phyloP scores from a whole-genome alignment of 805 yeast genomes.

The Wickerhamomyces bovis region DNA sequence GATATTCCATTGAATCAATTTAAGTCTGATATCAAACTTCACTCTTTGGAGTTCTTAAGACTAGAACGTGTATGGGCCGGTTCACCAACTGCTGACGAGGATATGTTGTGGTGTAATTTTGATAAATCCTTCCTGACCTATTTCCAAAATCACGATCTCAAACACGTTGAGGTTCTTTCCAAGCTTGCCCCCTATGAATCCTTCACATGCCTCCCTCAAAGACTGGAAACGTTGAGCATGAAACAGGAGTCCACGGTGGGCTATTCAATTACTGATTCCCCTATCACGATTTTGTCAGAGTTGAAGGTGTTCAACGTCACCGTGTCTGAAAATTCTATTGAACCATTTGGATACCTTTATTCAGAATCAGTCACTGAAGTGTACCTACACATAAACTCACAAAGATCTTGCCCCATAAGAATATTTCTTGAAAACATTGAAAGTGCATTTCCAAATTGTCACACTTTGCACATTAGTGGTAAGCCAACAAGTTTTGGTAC shows the following conservation, averaged over 20 bases:
- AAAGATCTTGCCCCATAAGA: neutral
- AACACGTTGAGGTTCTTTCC: neutral
- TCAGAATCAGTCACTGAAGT: neutral
- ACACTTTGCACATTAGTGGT: neutral
- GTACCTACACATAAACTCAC: neutral
- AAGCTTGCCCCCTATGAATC: neutral
- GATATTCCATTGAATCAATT: neutral
- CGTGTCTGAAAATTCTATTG: neutral
- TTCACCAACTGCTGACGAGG: neutral
- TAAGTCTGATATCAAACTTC: neutral
- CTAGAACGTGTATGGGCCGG: neutral
- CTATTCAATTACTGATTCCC: neutral
- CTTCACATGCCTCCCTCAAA: neutral
- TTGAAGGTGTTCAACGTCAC: neutral
- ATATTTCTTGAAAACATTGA: neutral
- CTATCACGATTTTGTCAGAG: neutral
- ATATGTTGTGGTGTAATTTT: neutral
- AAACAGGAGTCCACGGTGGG: neutral
- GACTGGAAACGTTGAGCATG: neutral
- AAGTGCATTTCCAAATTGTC: neutral
- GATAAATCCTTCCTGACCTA: neutral
- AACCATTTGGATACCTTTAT: neutral
- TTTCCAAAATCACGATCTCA: neutral
- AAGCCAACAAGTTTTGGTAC: neutral
- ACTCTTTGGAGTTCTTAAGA: neutral